Conservation (phyloP, 176 grass and related monocot genomes). For the Cenchrus americanus region DNA sequence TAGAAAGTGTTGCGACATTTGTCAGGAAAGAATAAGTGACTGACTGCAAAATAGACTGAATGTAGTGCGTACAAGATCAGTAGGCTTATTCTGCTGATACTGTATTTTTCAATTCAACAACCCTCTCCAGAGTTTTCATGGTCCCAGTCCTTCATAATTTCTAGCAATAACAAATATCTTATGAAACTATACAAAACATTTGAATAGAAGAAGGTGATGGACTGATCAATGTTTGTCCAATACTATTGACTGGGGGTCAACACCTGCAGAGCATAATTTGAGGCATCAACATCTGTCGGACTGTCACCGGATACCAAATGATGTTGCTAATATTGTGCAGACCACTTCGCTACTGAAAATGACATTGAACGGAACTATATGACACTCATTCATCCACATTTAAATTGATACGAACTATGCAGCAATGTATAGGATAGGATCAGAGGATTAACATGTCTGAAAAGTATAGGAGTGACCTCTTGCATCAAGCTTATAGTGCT, state of each 20-base stretch:
- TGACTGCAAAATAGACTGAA: background rate
- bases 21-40: background rate
- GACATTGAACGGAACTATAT: background rate
- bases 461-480: too few relatives aligned
- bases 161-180: constrained; percentile 43
- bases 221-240: background rate
- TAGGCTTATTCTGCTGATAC: constrained; percentile 99
- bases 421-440: background rate
- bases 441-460: too few relatives aligned
- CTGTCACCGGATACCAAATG: background rate
- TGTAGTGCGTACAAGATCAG: constrained; percentile 81
- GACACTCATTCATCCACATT: background rate
- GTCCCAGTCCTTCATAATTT: constrained; percentile 98
- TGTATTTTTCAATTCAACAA: constrained; percentile 73
- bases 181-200: constrained; percentile 13
- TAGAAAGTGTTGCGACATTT: background rate
- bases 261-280: constrained; percentile 56
- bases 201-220: background rate
- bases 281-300: constrained; percentile 20
- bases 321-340: background rate
- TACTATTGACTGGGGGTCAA: constrained; percentile 94
- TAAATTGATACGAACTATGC: constrained; percentile 1
- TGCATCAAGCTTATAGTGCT: too few relatives aligned
- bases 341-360: constrained; percentile 22
- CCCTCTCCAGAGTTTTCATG: constrained; percentile 97